A percentile compares a stretch with the other conserved stretches of the same genome.
Conservation (phyloP, 805 yeast genomes). For the Lipomyces orientalis region DNA sequence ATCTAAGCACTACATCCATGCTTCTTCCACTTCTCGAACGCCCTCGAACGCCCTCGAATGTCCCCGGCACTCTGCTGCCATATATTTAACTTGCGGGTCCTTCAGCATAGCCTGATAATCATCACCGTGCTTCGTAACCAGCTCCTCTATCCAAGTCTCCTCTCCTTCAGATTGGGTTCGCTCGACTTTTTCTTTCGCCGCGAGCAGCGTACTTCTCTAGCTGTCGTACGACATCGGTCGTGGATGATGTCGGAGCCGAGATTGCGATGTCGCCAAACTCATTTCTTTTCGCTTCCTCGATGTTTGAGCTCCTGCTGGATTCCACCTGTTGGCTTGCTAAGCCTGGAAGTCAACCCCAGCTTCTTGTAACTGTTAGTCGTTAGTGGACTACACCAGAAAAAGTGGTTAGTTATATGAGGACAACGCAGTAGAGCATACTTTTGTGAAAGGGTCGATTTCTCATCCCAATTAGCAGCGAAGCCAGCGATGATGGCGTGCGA, state of each 20-base stretch:
- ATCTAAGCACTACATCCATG: neutral
- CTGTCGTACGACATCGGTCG: constrained; percentile 67
- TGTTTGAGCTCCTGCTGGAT: constrained; percentile 56
- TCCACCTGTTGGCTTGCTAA: constrained; percentile 81
- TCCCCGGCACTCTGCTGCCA: constrained; percentile 85
- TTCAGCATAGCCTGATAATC: constrained; percentile 89
- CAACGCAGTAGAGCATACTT: constrained; percentile 49
- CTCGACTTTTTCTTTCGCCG: constrained; percentile 50
- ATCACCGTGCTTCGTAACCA: constrained; percentile 82
- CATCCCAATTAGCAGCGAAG: constrained; percentile 94
- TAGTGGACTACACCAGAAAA: neutral
- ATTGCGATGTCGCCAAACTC: constrained; percentile 44
- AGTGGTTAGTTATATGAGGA: constrained; percentile 11
- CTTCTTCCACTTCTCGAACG: constrained; percentile 55
- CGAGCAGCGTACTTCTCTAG: constrained; percentile 65
- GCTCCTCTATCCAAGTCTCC: constrained; percentile 65
- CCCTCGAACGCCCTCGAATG: constrained; percentile 70
- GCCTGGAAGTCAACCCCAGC: constrained; percentile 73
- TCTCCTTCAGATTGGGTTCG: constrained; percentile 75
- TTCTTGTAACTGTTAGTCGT: constrained; percentile 57
- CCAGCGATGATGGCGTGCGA: constrained; percentile 84
- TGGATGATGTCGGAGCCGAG: constrained; percentile 37
- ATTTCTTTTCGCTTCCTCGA: constrained; percentile 44
- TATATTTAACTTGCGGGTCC: constrained; percentile 56
- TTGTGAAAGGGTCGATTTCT: constrained; percentile 76